phyloP scores from a whole-genome alignment of 129 eudicot genomes.

The Helianthus tuberosus region DNA sequence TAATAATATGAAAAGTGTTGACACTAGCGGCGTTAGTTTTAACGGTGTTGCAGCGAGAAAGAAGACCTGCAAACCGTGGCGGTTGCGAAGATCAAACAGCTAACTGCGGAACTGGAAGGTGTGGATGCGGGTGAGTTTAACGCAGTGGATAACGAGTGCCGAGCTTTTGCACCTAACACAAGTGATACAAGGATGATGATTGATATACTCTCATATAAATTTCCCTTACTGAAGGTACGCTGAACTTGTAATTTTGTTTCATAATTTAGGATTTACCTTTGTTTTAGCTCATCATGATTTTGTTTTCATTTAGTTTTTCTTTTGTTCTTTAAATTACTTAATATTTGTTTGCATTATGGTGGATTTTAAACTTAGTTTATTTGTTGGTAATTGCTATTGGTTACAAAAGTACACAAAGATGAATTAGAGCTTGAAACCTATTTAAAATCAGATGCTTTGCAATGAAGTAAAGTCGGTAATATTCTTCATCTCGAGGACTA shows the following conservation, averaged over 20 bases:
- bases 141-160: constrained; percentile 67
- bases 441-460: constrained; percentile 71
- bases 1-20: neutral
- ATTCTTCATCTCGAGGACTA: neutral
- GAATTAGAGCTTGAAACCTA: constrained; percentile 91
- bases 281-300: constrained; percentile 17
- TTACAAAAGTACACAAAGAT: constrained; percentile 73
- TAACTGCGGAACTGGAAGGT: constrained; percentile 78
- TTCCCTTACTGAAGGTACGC: constrained; percentile 80
- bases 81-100: constrained; percentile 67
- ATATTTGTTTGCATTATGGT: constrained; percentile 16
- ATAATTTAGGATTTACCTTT: neutral
- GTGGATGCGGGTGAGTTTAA: constrained; percentile 36
- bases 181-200: constrained; percentile 86
- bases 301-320: constrained; percentile 18
- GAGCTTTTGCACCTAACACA: constrained; percentile 95
- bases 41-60: constrained; percentile 57
- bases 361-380: constrained; percentile 17
- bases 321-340: neutral
- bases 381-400: constrained; percentile 48
- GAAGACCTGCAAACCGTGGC: constrained; percentile 51
- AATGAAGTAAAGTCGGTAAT: constrained; percentile 70
- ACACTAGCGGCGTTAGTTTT: constrained; percentile 17
- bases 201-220: constrained; percentile 66
- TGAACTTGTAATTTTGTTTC: constrained; percentile 4